These are phyloP conservation scores for Biscogniauxia mediterranea DNA, from an alignment of 2,329 filamentous ascomycete genomes.

Conservation along the genomic window DNA sequence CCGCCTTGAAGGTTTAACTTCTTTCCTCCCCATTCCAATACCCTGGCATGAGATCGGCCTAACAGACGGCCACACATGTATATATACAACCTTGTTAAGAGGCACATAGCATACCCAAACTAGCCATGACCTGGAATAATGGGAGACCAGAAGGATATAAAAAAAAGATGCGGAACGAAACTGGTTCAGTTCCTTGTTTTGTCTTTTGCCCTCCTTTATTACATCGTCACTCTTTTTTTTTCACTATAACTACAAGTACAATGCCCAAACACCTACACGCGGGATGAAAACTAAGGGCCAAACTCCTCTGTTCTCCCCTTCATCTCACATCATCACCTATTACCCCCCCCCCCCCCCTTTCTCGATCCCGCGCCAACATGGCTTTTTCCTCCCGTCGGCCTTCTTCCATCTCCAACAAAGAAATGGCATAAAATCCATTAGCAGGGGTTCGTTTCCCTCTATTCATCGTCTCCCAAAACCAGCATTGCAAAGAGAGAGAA, in stretches of 20 bases:
- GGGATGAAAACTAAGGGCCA: too few relatives aligned
- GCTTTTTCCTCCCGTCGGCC: background rate
- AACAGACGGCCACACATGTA: background rate
- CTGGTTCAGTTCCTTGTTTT: background rate
- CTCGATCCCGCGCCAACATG: background rate
- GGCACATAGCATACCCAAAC: too few relatives aligned
- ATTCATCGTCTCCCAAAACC: background rate
- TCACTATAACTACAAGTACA: slow-evolving; percentile 13
- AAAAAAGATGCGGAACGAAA: background rate
- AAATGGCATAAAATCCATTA: background rate
- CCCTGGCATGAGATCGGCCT: too few relatives aligned
- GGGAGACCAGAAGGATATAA: background rate
- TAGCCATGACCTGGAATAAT: background rate
- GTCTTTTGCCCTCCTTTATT: background rate
- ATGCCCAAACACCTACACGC: background rate
- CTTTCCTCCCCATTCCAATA: background rate
- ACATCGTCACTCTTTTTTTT: background rate
- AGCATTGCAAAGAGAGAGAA: background rate
- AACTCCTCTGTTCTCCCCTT: background rate
- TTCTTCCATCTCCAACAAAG: background rate
- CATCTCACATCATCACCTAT: background rate
- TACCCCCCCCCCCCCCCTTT: too few relatives aligned
- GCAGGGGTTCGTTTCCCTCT: background rate
- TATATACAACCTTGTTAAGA: background rate
- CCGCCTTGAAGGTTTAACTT: background rate